A percentile compares a stretch with the other conserved stretches of the same genome.
Conservation (phyloP, 768 basidiomycete species). For the Agaricus blazei region DNA sequence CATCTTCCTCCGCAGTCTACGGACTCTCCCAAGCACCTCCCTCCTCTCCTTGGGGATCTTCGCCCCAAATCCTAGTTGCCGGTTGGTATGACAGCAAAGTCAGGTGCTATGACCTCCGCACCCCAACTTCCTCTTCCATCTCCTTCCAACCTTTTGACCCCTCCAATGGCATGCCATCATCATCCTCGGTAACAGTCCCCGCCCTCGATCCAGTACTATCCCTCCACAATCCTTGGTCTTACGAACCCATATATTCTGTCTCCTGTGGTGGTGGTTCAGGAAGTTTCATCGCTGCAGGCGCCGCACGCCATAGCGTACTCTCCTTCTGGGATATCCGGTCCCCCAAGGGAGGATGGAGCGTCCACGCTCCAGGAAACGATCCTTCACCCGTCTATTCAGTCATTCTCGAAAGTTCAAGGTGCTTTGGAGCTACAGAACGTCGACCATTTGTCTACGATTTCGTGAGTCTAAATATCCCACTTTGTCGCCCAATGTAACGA, state of each 20-base stretch:
- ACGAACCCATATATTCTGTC: constrained; percentile 72
- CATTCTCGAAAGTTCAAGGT: constrained; percentile 68
- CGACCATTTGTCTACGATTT: constrained; percentile 80
- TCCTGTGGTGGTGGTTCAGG: constrained; percentile 68
- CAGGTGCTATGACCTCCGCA: constrained; percentile 71
- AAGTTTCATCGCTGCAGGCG: constrained; percentile 68
- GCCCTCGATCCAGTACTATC: constrained; percentile 54
- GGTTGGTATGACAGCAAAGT: constrained; percentile 83
- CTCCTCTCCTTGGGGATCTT: constrained; percentile 63
- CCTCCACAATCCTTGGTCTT: constrained; percentile 62
- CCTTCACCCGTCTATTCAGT: constrained; percentile 74
- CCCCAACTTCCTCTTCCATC: constrained; percentile 22
- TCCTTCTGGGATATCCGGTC: constrained; percentile 79
- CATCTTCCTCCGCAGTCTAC: constrained; percentile 58
- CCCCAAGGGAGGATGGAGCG: constrained; percentile 63
- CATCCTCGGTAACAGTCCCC: constrained; percentile 9
- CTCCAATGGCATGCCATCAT: not conserved
- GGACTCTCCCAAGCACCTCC: constrained; percentile 58
- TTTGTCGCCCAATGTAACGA: not conserved
- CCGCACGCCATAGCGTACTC: constrained; percentile 71
- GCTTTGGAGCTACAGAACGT: constrained; percentile 76
- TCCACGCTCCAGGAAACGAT: constrained; percentile 78
- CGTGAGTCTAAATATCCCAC: constrained; percentile 24
- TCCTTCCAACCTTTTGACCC: not conserved
- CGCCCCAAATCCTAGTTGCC: constrained; percentile 66